phyloP scores from a whole-genome alignment of 2,329 filamentous ascomycete species.

The Tolypocladium ovalisporum region DNA sequence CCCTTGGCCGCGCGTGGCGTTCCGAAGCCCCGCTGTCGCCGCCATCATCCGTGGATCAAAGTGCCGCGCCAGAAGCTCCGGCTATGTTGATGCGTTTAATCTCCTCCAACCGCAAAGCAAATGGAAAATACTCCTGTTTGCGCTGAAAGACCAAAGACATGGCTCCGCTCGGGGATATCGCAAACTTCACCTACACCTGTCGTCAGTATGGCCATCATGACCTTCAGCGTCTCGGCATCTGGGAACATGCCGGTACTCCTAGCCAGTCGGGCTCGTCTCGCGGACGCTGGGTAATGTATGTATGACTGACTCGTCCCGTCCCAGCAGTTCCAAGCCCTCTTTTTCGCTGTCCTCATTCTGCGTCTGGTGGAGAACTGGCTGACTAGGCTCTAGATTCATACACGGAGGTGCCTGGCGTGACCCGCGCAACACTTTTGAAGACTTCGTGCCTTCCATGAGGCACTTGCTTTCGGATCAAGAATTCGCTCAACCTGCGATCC shows the following conservation, averaged over 20 bases:
- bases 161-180: not conserved
- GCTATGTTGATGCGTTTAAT: not conserved
- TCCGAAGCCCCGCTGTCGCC: not conserved
- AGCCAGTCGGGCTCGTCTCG: slow-evolving; percentile 4
- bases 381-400: slow-evolving; percentile 32
- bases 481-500: slow-evolving; percentile 26
- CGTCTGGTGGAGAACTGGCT: not conserved
- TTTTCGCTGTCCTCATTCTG: not conserved
- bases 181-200: slow-evolving; percentile 17
- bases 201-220: slow-evolving; percentile 26
- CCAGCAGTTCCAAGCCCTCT: not conserved
- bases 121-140: not conserved
- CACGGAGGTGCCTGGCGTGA: slow-evolving; percentile 57
- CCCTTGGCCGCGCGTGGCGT: not conserved
- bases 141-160: not conserved
- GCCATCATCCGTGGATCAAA: not conserved
- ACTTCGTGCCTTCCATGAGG: slow-evolving; percentile 33
- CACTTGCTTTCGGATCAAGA: slow-evolving; percentile 23
- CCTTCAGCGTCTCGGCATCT: slow-evolving; percentile 35
- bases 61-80: not conserved
- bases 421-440: slow-evolving; percentile 34
- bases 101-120: not conserved
- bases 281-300: slow-evolving; percentile 27
- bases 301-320: slow-evolving; percentile 1
- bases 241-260: slow-evolving; percentile 19